Base-by-base conservation (phyloP, 345 rosid genomes). In the Eucalyptus erythrocorys region DNA sequence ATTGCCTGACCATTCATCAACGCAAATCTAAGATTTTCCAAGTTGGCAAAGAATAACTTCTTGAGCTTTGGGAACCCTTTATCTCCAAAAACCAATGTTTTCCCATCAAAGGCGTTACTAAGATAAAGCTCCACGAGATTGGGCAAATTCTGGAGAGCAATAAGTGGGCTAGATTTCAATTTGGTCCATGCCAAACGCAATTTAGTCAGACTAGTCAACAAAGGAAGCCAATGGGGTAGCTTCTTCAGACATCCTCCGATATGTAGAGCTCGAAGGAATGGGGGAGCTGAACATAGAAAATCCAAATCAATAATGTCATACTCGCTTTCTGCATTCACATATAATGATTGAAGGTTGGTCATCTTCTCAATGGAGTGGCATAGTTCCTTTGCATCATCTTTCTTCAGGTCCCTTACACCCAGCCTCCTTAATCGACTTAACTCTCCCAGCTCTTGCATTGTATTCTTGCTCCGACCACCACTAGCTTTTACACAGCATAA, bases 31-130 rank as follows among this genome's bases (percentile, higher is more conserved):
- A 66, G 42, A 66, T 66, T 66, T 66, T 66, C 11, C 22, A 66
- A 11, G 4, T 32, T 0, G 21, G 11, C 1, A 1, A 15, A 1
- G 3, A 0, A 2, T 5, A 66, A 15, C 1, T 7, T 1, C 22
- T 14, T 66, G 40, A 32, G 79, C 79, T 66, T 66, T 12, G 24
- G 79, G 79, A 66, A 66, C 22, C 42, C 79, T 32, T 21, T 32
- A 32, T 66, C 79, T 4, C 2, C 42, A 15, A 66, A 30, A 16
- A 30, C 22, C 79, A 66, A 32, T 32, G 6, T 32, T 32, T 32
- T 21, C 22, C 79, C 42, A 2, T 32, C 22, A 32, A 66, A 66
- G 42, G 42, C 22, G 1, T 32, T 11, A 15, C 0, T 1, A 2
- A 32, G 3, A 1, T 0, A 1, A 66, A 66, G 79, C 11, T 4